phyloP scores from a whole-genome alignment of 1,284 basidiomycete species.

The Ustilago shanxiensis region DNA sequence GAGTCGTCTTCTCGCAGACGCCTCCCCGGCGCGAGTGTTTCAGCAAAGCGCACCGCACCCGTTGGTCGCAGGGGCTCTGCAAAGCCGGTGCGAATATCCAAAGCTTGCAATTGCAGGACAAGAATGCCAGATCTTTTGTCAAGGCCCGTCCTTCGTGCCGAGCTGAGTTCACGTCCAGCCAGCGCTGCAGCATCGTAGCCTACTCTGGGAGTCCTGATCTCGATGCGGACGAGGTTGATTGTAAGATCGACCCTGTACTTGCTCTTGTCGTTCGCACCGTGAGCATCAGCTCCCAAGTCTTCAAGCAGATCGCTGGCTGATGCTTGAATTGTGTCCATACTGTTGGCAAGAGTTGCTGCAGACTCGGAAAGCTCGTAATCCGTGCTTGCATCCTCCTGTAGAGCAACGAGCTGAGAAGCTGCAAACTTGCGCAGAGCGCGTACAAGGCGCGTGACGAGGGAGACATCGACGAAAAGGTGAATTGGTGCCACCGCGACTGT shows the following conservation, averaged over 20 bases:
- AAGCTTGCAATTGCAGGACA: slow-evolving; percentile 36
- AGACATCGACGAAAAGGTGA: slow-evolving; percentile 55
- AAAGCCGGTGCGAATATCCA: slow-evolving; percentile 21
- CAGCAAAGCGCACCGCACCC: slow-evolving; percentile 30
- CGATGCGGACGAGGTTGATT: slow-evolving; percentile 38
- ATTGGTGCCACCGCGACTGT: slow-evolving; percentile 33
- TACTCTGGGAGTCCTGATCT: slow-evolving; percentile 46
- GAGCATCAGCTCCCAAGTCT: not conserved
- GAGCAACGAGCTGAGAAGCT: slow-evolving; percentile 21
- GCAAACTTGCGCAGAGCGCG: slow-evolving; percentile 42
- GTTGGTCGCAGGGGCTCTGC: slow-evolving; percentile 4
- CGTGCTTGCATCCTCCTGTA: slow-evolving; percentile 2
- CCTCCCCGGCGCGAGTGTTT: not conserved
- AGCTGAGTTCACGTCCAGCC: slow-evolving; percentile 17
- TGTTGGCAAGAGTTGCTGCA: slow-evolving; percentile 40
- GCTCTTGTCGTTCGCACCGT: not conserved
- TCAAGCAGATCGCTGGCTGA: slow-evolving; percentile 25
- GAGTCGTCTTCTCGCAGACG: slow-evolving; percentile 2
- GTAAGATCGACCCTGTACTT: slow-evolving; percentile 24
- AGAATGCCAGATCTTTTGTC: slow-evolving; percentile 49
- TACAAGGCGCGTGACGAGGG: slow-evolving; percentile 44
- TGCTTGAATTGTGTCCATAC: slow-evolving; percentile 32
- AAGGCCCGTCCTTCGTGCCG: slow-evolving; percentile 25
- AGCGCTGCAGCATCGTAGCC: slow-evolving; percentile 26
- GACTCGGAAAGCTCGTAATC: slow-evolving; percentile 25